phyloP scores from a whole-genome alignment of 768 basidiomycete genomes.

The Termitomyces sp. region DNA sequence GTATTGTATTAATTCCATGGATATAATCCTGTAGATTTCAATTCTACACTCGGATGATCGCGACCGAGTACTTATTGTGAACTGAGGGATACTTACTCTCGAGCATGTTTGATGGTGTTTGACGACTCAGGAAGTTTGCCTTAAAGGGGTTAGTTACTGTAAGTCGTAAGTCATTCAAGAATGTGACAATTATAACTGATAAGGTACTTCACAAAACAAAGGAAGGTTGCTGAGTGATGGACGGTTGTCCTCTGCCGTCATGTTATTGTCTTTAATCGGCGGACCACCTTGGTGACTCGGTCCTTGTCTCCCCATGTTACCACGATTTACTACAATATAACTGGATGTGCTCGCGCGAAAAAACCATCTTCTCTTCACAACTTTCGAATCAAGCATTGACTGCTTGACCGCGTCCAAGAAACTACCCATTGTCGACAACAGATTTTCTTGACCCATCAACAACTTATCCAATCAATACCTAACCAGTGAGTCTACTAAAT shows the following conservation, averaged over 20 bases:
- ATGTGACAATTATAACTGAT: not conserved
- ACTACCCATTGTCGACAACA: not conserved
- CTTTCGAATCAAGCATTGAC: not conserved
- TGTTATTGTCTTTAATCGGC: not conserved
- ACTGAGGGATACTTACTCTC: too few species aligned
- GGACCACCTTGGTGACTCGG: constrained; percentile 5
- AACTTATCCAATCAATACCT: not conserved
- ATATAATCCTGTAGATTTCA: constrained; percentile 2
- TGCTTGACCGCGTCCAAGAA: not conserved
- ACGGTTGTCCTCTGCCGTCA: not conserved
- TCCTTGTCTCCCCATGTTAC: not conserved
- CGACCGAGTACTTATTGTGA: too few species aligned
- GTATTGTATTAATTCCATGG: constrained; percentile 9
- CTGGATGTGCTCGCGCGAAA: not conserved
- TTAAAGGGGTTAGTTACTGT: not conserved
- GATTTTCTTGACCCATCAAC: not conserved
- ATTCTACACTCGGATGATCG: not conserved
- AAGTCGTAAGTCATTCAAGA: not conserved
- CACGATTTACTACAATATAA: not conserved
- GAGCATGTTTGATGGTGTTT: not conserved
- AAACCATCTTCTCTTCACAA: not conserved
- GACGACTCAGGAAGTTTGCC: not conserved
- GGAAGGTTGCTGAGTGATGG: not conserved
- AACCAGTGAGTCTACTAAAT: not conserved
- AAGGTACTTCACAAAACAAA: not conserved